Percentiles rank a stretch among this genome's conserved stretches.
These are phyloP conservation scores for Candida anutae DNA, from an alignment of 1,139 yeast species.

Conservation along the genomic window DNA sequence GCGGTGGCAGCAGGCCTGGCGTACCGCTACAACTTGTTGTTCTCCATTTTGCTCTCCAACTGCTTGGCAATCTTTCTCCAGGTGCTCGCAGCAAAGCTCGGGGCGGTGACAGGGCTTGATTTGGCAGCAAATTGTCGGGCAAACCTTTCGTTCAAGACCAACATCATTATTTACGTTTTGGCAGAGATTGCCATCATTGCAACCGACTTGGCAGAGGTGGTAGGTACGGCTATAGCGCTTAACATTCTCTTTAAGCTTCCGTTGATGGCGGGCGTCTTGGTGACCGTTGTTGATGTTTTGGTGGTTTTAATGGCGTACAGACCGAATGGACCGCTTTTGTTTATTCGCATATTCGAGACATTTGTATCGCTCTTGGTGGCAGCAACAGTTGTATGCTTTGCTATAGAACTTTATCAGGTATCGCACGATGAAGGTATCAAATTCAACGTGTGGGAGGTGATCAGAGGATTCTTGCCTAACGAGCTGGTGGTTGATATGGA, in stretches of 20 bases:
- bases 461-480: constrained; percentile 76
- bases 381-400: constrained; percentile 80
- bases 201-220: constrained; percentile 78
- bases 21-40: constrained; percentile 73
- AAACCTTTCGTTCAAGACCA: constrained; percentile 57
- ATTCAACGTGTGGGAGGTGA: constrained; percentile 46
- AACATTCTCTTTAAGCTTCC: constrained; percentile 78
- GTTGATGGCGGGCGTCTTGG: constrained; percentile 64
- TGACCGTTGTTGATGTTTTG: constrained; percentile 80
- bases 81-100: constrained; percentile 74
- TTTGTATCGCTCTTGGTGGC: constrained; percentile 72
- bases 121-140: constrained; percentile 76
- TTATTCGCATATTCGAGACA: constrained; percentile 74
- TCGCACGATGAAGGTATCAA: constrained; percentile 44
- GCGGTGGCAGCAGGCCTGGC: constrained; percentile 92
- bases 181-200: constrained; percentile 75
- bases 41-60: constrained; percentile 74
- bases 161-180: constrained; percentile 49
- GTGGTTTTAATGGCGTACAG: constrained; percentile 80
- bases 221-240: constrained; percentile 86
- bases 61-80: constrained; percentile 84
- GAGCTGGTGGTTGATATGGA: constrained; percentile 48
- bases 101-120: constrained; percentile 77
- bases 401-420: constrained; percentile 66
- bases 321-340: constrained; percentile 77